phyloP scores from a whole-genome alignment of 176 grass and related monocot genomes.

The Raddia guianensis region DNA sequence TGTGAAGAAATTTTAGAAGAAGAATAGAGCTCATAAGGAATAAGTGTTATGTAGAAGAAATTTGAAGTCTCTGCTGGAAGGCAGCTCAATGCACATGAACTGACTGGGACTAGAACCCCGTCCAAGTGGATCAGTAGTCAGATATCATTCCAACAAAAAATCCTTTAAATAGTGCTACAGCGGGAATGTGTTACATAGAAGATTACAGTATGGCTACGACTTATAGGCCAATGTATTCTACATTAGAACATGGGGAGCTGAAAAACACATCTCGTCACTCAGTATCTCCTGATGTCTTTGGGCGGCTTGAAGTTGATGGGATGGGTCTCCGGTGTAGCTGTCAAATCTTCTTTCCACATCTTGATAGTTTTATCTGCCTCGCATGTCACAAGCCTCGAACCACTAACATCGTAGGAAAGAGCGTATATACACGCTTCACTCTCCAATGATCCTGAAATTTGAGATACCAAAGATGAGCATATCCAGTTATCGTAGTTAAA shows the following conservation, averaged over 20 bases:
- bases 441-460: conserved; percentile 77
- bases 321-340: conserved; percentile 81
- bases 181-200: too few relatives aligned
- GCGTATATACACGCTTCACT: conserved; percentile 96
- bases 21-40: too few relatives aligned
- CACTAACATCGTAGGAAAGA: conserved; percentile 83
- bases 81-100: too few relatives aligned
- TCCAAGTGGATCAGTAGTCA: too few relatives aligned
- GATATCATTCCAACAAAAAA: too few relatives aligned
- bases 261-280: neutral
- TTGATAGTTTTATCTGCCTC: conserved; percentile 98
- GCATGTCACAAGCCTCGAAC: conserved; percentile 81
- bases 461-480: conserved; percentile 10
- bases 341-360: conserved; percentile 95
- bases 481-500: conserved; percentile 6
- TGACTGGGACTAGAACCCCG: too few relatives aligned
- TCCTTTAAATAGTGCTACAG: too few relatives aligned
- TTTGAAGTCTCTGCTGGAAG: too few relatives aligned
- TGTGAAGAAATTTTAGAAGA: too few relatives aligned
- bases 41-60: too few relatives aligned
- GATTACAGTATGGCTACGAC: neutral
- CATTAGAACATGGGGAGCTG: neutral
- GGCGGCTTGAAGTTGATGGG: conserved; percentile 95
- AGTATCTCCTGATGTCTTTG: conserved; percentile 86
- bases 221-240: neutral